Evolutionary conservation across 345 rosid species (phyloP), one percentile per base, ranked within the genome.

Genomic region (Reutealis trisperma): DNA sequence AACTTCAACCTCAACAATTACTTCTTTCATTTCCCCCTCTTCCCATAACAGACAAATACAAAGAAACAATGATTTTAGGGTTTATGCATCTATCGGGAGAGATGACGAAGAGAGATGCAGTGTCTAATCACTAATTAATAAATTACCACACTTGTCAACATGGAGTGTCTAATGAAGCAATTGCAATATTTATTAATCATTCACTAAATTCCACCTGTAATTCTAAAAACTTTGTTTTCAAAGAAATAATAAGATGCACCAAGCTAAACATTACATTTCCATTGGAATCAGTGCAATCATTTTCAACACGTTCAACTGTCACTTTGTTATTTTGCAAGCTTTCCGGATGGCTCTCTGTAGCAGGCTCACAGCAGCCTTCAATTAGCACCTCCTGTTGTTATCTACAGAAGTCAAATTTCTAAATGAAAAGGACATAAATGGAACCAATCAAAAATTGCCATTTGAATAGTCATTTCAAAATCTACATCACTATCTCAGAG

Each of bases 301-400:
- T 76, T 69, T 76, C 76, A 77, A 84, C 77, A 82, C 78, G 78
- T 51, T 78, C 85, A 57, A 47, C 58, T 62, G 67, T 61, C 75
- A 76, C 75, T 75, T 85, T 27, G 19, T 55, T 63, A 75, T 67
- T 75, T 72, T 49, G 87, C 80, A 74, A 6, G 71, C 77, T 79
- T 67, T 77, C 74, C 37, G 74, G 73, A 58, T 75, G 63, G 71
- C 81, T 79, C 71, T 71, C 74, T 49, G 74, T 47, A 66, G 75
- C 49, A 52, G 74, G 80, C 72, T 71, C 83, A 78, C 71, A 72
- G 63, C 75, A 78, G 64, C 81, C 85, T 83, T 79, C 87, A 70
- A 71, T 72, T 82, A 80, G 80, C 63, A 85, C 76, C 86, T 91
- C 93, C 94, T 91, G 92, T 86, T 82, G 84, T 77, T 74, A 84